Evolutionary conservation across 352 stramenopile species (phyloP).

Genomic region (Plasmopara halstedii): DNA sequence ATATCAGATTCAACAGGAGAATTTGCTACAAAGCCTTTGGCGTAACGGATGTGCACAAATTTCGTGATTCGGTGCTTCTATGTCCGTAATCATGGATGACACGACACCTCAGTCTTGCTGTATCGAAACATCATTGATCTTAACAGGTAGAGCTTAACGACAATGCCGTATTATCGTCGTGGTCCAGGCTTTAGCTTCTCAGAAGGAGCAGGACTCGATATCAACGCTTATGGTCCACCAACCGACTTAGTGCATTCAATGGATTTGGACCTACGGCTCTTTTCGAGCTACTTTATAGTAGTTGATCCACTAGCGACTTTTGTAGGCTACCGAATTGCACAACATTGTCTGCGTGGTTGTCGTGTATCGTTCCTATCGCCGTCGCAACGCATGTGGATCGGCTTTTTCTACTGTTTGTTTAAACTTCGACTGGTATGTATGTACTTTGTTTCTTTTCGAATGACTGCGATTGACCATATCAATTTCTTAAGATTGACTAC

Average conservation of each 20-base stretch:
- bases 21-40: too few relatives aligned
- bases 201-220: slow-evolving; percentile 16
- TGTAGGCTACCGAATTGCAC: slow-evolving; percentile 70
- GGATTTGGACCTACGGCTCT: slow-evolving; percentile 59
- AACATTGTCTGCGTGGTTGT: slow-evolving; percentile 68
- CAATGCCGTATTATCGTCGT: slow-evolving; percentile 44
- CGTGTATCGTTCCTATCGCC: slow-evolving; percentile 57
- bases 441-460: not conserved
- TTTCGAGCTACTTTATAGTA: slow-evolving; percentile 73
- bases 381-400: slow-evolving; percentile 56
- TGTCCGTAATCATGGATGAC: too few relatives aligned
- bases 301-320: slow-evolving; percentile 71
- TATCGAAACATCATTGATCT: not conserved
- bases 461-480: not conserved
- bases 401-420: slow-evolving; percentile 59
- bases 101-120: too few relatives aligned
- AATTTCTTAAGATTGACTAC: slow-evolving; percentile 53
- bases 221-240: slow-evolving; percentile 46
- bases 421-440: slow-evolving; percentile 66
- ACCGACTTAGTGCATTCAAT: slow-evolving; percentile 30
- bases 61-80: too few relatives aligned
- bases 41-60: too few relatives aligned
- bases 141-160: not conserved
- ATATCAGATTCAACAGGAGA: too few relatives aligned
- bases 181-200: slow-evolving; percentile 42